Percentiles rank a stretch among this genome's conserved stretches.
Conservation (phyloP, 345 rosid species). For the Gossypioides kirkii region DNA sequence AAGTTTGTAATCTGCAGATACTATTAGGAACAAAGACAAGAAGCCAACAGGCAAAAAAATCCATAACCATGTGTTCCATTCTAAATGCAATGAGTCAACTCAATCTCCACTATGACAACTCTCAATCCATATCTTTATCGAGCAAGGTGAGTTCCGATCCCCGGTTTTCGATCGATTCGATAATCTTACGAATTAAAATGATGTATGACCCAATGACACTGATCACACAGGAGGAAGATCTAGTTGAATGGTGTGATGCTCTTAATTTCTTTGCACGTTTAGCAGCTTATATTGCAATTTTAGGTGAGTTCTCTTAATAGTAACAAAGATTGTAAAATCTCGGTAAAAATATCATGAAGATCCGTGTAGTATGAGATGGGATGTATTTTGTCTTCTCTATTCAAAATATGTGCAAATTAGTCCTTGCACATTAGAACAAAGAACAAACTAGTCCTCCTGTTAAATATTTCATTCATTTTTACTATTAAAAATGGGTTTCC, state of each 20-base stretch:
- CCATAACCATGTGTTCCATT: constrained; percentile 20
- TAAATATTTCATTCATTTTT: too few species aligned
- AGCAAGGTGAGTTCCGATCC: constrained; percentile 2
- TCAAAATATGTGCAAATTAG: too few species aligned
- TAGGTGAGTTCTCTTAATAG: constrained; percentile 22
- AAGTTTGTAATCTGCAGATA: background rate
- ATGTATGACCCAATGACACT: background rate
- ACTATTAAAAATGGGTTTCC: too few species aligned
- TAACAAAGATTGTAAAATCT: too few species aligned
- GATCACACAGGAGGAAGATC: constrained; percentile 28
- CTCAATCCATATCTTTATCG: constrained; percentile 16
- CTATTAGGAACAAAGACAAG: background rate
- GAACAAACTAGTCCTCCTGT: too few species aligned
- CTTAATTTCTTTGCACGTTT: constrained; percentile 35
- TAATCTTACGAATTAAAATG: background rate
- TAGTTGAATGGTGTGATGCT: constrained; percentile 29
- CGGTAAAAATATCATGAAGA: too few species aligned
- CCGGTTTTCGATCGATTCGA: background rate
- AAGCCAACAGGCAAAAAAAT: background rate
- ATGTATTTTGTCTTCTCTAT: too few species aligned
- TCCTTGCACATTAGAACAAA: too few species aligned
- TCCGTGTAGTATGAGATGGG: too few species aligned
- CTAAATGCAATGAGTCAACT: constrained; percentile 12
- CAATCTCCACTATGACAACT: constrained; percentile 7
- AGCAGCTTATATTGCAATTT: constrained; percentile 30